These are phyloP conservation scores for Hibiscus tridactylites DNA, from an alignment of 345 rosid species.

Conservation along the genomic window DNA sequence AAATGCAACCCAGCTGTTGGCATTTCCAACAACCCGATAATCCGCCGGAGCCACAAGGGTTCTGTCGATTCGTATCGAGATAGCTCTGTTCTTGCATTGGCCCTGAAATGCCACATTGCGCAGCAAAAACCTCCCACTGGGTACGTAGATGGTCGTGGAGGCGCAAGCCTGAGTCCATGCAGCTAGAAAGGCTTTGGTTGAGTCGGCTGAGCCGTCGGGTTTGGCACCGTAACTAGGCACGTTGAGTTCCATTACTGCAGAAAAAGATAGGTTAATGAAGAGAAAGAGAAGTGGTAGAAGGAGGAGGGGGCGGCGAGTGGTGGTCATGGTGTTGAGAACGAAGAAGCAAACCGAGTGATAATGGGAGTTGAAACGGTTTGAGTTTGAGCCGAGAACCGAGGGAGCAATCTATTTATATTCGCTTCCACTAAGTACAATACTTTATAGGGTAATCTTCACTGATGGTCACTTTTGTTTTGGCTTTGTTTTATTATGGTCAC, in stretches of 20 bases:
- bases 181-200: conserved; percentile 51
- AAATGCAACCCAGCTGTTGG: conserved; percentile 45
- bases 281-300: conserved; percentile 15
- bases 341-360: background rate
- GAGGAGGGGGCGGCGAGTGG: background rate
- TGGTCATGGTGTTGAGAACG: background rate
- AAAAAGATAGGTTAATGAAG: conserved; percentile 10
- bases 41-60: conserved; percentile 55
- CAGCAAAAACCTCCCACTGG: conserved; percentile 45
- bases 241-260: conserved; percentile 14
- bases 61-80: conserved; percentile 40
- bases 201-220: conserved; percentile 51
- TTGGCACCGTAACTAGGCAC: conserved; percentile 49
- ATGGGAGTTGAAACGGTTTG: conserved; percentile 1
- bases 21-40: conserved; percentile 26
- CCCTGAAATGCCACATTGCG: conserved; percentile 38
- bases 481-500: no score
- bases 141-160: conserved; percentile 39
- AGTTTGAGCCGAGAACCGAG: background rate
- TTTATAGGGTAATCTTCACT: no score
- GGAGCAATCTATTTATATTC: no score
- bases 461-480: no score
- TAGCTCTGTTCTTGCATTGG: conserved; percentile 26
- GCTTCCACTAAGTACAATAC: no score
- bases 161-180: conserved; percentile 60